Base-by-base conservation (phyloP, 2,329 filamentous ascomycete genomes). In the Hirsutella minnesotensis region DNA sequence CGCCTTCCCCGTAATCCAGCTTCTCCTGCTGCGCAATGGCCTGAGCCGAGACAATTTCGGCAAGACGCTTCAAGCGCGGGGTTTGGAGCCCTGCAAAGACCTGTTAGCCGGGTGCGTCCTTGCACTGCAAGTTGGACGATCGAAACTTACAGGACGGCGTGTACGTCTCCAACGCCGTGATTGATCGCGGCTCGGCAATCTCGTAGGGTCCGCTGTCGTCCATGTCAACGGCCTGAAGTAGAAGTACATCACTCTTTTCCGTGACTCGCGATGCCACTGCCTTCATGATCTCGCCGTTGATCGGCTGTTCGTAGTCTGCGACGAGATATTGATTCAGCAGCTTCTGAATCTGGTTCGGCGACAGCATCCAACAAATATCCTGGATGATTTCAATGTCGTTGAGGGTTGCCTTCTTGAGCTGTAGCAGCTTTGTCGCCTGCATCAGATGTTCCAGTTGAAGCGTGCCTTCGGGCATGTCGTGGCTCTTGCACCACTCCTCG, bases 311-410 rank as follows among this genome's bases (percentile, higher is more conserved):
- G 63, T 98, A 98, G 65, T 98, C 92, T 46, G 92, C 92, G 44
- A 98, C 90, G 39, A 98, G 77, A 61, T 98, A 98, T 65, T 98
- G 92, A 67, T 98, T 98, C 51, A 98, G 74, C 29, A 98, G 77
- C 70, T 98, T 98, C 66, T 98, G 92, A 49, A 98, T 98, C 65
- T 98, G 92, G 66, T 95, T 96, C 41, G 92, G 92, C 2, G 90
- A 95, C 42, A 98, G 77, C 90, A 96, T 96, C 90, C 90, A 96
- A 76, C 92, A 98, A 56, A 98, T 98, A 62, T 98, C 92, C 69
- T 98, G 92, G 57, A 98, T 98, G 56, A 98, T 98, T 67, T 98
- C 92, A 56, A 98, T 98, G 58, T 98, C 92, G 62, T 96, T 98
- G 60, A 98, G 69, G 1, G 92, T 98, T 9, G 92, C 92, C 70